A percentile compares a stretch with the other conserved stretches of the same genome.
Evolutionary conservation across 495 filamentous ascomycete genomes (phyloP).

Genomic region (Pseudoneurospora amorphoporcata): DNA sequence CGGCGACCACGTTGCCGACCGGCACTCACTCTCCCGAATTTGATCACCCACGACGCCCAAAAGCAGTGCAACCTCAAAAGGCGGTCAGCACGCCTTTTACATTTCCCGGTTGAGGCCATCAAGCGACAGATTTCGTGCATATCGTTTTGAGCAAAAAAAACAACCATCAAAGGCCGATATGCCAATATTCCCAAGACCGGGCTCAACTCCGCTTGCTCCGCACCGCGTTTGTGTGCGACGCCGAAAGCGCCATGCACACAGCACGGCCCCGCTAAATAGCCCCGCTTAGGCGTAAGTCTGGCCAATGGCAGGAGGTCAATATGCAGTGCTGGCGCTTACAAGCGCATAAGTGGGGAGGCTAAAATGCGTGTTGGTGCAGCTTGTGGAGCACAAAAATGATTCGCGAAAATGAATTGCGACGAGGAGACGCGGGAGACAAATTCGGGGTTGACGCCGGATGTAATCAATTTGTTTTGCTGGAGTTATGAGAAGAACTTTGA

Average conservation of each 20-base stretch:
- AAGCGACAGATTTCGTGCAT: background rate
- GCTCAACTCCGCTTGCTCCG: background rate
- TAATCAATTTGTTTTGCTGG: background rate
- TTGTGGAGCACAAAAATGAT: background rate
- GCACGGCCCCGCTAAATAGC: background rate
- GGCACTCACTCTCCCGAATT: background rate
- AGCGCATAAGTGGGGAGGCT: constrained; percentile 12
- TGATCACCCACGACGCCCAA: background rate
- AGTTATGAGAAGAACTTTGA: background rate
- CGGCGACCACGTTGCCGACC: background rate
- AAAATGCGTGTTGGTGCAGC: background rate
- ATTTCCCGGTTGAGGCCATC: background rate
- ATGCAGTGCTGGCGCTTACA: constrained; percentile 20
- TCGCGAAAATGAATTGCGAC: background rate
- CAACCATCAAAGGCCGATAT: background rate
- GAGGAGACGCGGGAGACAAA: background rate
- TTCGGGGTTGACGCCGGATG: background rate
- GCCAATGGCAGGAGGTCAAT: constrained; percentile 7
- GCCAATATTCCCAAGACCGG: background rate
- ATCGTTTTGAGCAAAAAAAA: background rate
- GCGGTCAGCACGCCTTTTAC: background rate
- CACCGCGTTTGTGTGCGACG: background rate
- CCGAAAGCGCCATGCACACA: background rate
- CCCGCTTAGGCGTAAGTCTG: constrained; percentile 11
- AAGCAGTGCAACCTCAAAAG: background rate